These are phyloP conservation scores for Saccharomycopsis lassenensis DNA, from an alignment of 805 yeast species.

Conservation along the genomic window DNA sequence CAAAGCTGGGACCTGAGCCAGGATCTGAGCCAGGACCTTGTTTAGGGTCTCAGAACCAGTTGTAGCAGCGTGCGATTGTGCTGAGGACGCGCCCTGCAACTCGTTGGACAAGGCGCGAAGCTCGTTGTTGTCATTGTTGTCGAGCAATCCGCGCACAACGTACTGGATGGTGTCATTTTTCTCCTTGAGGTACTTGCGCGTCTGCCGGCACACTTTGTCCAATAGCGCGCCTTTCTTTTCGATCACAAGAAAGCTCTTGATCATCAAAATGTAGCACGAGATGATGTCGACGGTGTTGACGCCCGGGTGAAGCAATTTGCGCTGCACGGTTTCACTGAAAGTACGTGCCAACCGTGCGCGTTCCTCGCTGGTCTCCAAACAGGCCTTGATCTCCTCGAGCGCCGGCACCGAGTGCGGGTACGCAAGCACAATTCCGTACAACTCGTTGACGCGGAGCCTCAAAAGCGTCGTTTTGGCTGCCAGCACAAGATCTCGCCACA, in stretches of 20 bases:
- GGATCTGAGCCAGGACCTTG: too few relatives aligned
- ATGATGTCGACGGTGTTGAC: constrained; percentile 67
- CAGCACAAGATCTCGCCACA: constrained; percentile 1
- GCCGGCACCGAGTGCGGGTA: constrained; percentile 46
- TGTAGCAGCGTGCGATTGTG: constrained; percentile 6
- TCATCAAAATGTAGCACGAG: constrained; percentile 56
- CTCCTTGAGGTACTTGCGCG: constrained; percentile 57
- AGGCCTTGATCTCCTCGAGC: constrained; percentile 44
- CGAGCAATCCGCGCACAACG: constrained; percentile 62
- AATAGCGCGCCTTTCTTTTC: constrained; percentile 82
- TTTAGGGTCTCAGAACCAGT: too few relatives aligned
- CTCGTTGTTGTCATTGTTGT: constrained; percentile 27
- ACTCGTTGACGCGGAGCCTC: constrained; percentile 42
- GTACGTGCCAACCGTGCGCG: constrained; percentile 39
- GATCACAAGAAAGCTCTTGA: constrained; percentile 58
- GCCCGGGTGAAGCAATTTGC: constrained; percentile 63
- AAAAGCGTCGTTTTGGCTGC: constrained; percentile 16
- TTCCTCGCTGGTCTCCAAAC: constrained; percentile 37
- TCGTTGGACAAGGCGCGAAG: constrained; percentile 38
- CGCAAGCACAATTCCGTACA: constrained; percentile 43
- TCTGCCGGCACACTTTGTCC: constrained; percentile 69
- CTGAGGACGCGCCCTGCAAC: constrained; percentile 27
- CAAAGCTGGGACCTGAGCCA: too few relatives aligned
- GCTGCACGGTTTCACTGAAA: constrained; percentile 36
- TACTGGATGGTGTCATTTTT: constrained; percentile 63